phyloP scores from a whole-genome alignment of 345 rosid genomes.

The Syzygium oleosum region DNA sequence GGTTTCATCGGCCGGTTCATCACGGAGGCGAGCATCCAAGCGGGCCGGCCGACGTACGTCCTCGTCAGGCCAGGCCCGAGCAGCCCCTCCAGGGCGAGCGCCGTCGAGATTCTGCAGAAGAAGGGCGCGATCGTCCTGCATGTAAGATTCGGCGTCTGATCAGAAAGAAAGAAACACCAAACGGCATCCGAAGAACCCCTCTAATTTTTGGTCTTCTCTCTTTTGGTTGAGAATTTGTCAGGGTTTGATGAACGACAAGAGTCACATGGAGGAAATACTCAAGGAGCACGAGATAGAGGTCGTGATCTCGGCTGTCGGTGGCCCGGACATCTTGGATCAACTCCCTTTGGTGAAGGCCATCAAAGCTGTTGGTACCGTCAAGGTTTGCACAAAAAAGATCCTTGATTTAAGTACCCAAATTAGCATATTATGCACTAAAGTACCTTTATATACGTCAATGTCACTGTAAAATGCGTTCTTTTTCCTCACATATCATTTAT shows the following conservation, averaged over 20 bases:
- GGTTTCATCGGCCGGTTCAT: conserved; percentile 59
- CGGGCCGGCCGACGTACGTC: conserved; percentile 47
- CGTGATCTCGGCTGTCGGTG: conserved; percentile 52
- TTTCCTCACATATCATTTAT: background rate
- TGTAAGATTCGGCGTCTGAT: conserved; percentile 5
- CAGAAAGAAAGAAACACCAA: background rate
- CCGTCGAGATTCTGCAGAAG: conserved; percentile 23
- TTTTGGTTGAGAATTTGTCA: background rate
- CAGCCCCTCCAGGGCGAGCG: conserved; percentile 15
- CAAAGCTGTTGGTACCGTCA: conserved; percentile 41
- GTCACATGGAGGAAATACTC: conserved; percentile 37
- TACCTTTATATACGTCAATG: background rate
- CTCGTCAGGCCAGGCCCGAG: conserved; percentile 24
- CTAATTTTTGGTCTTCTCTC: background rate
- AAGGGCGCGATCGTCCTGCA: conserved; percentile 40
- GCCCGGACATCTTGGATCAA: conserved; percentile 26
- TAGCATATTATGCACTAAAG: background rate
- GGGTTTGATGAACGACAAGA: conserved; percentile 35
- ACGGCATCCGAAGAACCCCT: background rate
- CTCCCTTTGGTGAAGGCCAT: conserved; percentile 37
- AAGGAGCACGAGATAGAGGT: conserved; percentile 43
- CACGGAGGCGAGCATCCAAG: conserved; percentile 41
- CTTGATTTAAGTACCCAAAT: background rate
- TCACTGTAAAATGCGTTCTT: too few species aligned
- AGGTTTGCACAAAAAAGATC: conserved; percentile 18